Base-by-base conservation (phyloP, 2,329 filamentous ascomycete genomes). In the Scytalidium sp. region DNA sequence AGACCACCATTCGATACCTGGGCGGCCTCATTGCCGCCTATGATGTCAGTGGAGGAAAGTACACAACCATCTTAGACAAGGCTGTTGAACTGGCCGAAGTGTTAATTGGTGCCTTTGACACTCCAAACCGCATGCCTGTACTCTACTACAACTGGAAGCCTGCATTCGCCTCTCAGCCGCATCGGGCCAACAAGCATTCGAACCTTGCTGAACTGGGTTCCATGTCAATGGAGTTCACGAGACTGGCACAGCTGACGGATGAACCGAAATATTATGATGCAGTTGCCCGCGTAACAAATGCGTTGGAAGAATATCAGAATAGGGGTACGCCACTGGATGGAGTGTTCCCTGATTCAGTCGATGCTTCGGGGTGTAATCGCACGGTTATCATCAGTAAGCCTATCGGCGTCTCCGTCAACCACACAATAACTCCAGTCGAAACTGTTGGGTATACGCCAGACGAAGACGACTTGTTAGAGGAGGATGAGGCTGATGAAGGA, bases 111-210 rank as follows among this genome's bases (percentile, higher is more conserved):
- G 81, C 84, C 1, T 90, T 90, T 59, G 87, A 90, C 68, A 97
- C 93, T 0, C 92, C 92, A 1, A 97, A 97, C 67, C 84, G 90
- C 59, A 95, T 97, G 89, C 92, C 93, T 2, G 71, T 90, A 5
- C 78, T 90, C 4, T 91, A 85, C 68, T 95, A 93, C 69, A 73
- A 78, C 54, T 96, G 88, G 89, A 80, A 81, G 59, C 88, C 86
- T 56, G 70, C 78, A 15, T 82, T 75, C 59, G 78, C 80, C 9
- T 81, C 79, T 3, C 78, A 84, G 56, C 80, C 84, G 6, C 85
- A 84, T 58, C 76, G 79, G 20, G 88, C 88, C 1, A 71, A 74
- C 51, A 69, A 64, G 4, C 68, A 71, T 44, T 79, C 80, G n/a
- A 72, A 78, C 59, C 68, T 85, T 25, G 83, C 83, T 19, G 64